Evolutionary conservation across 108 stramenopile species (phyloP).

Genomic region (Cylindrotheca fusiformis): DNA sequence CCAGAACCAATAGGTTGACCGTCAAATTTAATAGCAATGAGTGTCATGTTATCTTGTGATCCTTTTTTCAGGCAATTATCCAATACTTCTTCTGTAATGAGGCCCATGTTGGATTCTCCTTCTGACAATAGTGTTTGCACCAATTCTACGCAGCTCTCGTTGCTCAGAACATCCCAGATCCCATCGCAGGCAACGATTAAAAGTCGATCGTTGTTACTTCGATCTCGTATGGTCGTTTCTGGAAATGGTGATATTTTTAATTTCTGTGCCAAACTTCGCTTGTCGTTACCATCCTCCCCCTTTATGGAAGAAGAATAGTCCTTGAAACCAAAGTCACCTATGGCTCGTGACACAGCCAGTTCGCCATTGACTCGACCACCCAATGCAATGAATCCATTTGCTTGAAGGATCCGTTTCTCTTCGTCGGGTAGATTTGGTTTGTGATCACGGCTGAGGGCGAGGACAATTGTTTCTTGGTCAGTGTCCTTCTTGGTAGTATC

Average conservation of each 20-base stretch:
- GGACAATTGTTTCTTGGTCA: constrained; percentile 30
- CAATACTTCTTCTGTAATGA: constrained; percentile 85
- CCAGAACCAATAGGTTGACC: constrained; percentile 1
- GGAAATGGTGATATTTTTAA: constrained; percentile 90
- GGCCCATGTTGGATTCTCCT: constrained; percentile 66
- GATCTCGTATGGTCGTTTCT: constrained; percentile 59
- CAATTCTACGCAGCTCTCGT: constrained; percentile 75
- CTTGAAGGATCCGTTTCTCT: constrained; percentile 55
- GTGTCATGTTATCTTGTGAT: constrained; percentile 86
- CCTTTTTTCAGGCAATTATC: constrained; percentile 74
- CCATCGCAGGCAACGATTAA: constrained; percentile 91
- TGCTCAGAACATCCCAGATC: constrained; percentile 92
- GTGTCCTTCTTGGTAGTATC: background rate
- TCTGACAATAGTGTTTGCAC: constrained; percentile 68
- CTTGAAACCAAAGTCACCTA: constrained; percentile 92
- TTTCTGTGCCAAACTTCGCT: constrained; percentile 1
- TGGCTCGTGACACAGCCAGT: constrained; percentile 85
- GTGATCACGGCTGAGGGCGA: constrained; percentile 86
- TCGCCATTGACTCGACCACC: constrained; percentile 87
- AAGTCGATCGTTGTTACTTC: constrained; percentile 46
- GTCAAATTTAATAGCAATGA: constrained; percentile 63
- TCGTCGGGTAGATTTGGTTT: constrained; percentile 82
- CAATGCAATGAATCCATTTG: constrained; percentile 66
- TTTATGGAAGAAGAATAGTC: constrained; percentile 11
- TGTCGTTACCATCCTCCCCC: constrained; percentile 17